Evolutionary conservation across 2,329 filamentous ascomycete genomes (phyloP).

Genomic region (Aspergillus sp.): DNA sequence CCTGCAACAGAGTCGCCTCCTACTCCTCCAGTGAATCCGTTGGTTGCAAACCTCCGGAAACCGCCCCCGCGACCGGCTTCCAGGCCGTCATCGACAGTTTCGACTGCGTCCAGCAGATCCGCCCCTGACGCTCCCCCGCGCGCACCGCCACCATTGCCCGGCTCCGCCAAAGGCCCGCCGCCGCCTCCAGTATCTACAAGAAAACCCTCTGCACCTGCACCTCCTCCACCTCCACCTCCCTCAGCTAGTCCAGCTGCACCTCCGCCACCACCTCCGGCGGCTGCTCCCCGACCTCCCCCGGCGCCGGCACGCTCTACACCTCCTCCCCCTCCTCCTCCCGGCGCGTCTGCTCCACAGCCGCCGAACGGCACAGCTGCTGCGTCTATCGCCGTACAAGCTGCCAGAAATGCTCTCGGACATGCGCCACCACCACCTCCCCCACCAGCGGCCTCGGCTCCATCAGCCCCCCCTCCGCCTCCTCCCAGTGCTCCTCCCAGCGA

Average conservation of each 20-base stretch:
- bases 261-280: slow-evolving; percentile 46
- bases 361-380: slow-evolving; percentile 45
- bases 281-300: slow-evolving; percentile 45
- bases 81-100: slow-evolving; percentile 63
- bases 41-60: slow-evolving; percentile 62
- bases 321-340: slow-evolving; percentile 45
- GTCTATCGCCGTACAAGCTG: slow-evolving; percentile 61
- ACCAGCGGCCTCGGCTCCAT: slow-evolving; percentile 35
- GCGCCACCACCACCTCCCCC: slow-evolving; percentile 48
- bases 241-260: slow-evolving; percentile 47
- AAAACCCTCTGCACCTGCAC: slow-evolving; percentile 58
- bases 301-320: slow-evolving; percentile 50
- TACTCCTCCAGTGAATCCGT: slow-evolving; percentile 55
- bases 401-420: slow-evolving; percentile 58
- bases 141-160: slow-evolving; percentile 69
- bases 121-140: slow-evolving; percentile 50
- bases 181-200: slow-evolving; percentile 59
- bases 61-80: slow-evolving; percentile 51
- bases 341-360: slow-evolving; percentile 30
- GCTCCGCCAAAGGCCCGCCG: slow-evolving; percentile 52
- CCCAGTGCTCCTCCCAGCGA: slow-evolving; percentile 41
- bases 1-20: slow-evolving; percentile 52
- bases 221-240: slow-evolving; percentile 45
- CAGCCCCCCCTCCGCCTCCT: slow-evolving; percentile 51
- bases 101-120: slow-evolving; percentile 57